Percentiles rank a stretch among this genome's conserved stretches.
Conservation (phyloP, 2,329 filamentous ascomycete species). For the Aspergillus caelatus region DNA sequence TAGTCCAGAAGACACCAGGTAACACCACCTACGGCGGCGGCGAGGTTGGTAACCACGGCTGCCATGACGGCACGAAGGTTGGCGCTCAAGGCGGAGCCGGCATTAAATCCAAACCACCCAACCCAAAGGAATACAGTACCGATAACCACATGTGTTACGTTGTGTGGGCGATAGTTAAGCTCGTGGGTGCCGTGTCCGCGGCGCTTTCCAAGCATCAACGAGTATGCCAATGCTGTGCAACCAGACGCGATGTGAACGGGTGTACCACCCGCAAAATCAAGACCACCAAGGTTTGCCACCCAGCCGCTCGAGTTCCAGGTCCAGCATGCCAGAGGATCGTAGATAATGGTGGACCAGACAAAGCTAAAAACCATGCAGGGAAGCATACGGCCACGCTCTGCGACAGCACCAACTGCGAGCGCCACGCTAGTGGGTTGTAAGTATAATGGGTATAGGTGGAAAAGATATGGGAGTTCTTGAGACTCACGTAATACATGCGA, state of each 20-base stretch:
- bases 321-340: constrained; percentile 93
- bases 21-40: constrained; percentile 80
- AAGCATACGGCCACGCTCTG: constrained; percentile 84
- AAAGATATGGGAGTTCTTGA: too few relatives aligned
- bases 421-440: constrained; percentile 62
- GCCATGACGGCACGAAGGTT: constrained; percentile 87
- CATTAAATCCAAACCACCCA: constrained; percentile 95
- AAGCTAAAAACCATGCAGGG: constrained; percentile 93
- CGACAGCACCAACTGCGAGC: constrained; percentile 80
- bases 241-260: constrained; percentile 88
- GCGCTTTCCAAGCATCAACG: constrained; percentile 85
- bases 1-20: constrained; percentile 92
- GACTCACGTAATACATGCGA: constrained; percentile 77
- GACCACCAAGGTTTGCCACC: constrained; percentile 75
- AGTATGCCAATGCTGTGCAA: constrained; percentile 82
- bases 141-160: constrained; percentile 88
- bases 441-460: not conserved
- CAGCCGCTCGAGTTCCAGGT: constrained; percentile 86
- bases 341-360: constrained; percentile 85
- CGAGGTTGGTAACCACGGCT: constrained; percentile 80
- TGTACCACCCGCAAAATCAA: constrained; percentile 88
- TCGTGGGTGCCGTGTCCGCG: constrained; percentile 83
- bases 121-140: constrained; percentile 95
- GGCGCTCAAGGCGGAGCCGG: constrained; percentile 76
- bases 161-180: constrained; percentile 89